A percentile compares a stretch with the other conserved stretches of the same genome.
These are phyloP conservation scores for Macrotyloma uniflorum DNA, from an alignment of 306 rosid genomes.

Conservation along the genomic window DNA sequence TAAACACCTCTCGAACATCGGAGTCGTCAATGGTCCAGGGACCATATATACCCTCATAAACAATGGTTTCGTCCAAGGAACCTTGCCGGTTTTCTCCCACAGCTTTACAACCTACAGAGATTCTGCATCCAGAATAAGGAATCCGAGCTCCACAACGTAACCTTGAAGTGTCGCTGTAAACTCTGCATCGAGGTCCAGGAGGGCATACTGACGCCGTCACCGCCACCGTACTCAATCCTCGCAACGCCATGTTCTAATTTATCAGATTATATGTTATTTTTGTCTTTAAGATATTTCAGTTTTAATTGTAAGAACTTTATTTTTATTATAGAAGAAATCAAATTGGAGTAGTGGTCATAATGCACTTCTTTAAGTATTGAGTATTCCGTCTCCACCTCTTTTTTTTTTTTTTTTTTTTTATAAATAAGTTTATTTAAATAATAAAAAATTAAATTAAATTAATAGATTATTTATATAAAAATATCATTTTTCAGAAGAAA, in stretches of 20 bases:
- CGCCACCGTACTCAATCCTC: slow-evolving; percentile 34
- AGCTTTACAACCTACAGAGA: slow-evolving; percentile 55
- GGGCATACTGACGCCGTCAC: slow-evolving; percentile 24
- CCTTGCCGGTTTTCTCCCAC: slow-evolving; percentile 52
- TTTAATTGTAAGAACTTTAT: not conserved
- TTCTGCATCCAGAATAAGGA: slow-evolving; percentile 28
- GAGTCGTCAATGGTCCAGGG: slow-evolving; percentile 82
- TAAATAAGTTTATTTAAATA: too few species aligned
- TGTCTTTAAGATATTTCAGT: not conserved
- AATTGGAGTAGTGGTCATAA: not conserved
- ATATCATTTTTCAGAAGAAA: too few species aligned
- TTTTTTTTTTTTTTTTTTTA: too few species aligned
- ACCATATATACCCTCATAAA: slow-evolving; percentile 78
- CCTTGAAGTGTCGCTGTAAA: slow-evolving; percentile 2
- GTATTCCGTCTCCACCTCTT: too few species aligned
- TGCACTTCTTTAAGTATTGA: not conserved
- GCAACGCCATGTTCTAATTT: slow-evolving; percentile 37
- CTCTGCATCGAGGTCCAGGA: slow-evolving; percentile 2
- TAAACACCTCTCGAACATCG: slow-evolving; percentile 72
- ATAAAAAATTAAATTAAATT: too few species aligned
- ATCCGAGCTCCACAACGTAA: not conserved
- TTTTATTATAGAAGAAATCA: not conserved
- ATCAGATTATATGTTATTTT: not conserved
- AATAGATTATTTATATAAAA: too few species aligned
- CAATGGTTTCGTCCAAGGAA: slow-evolving; percentile 39